Evolutionary conservation across 768 basidiomycete species (phyloP).

Genomic region (Clavaria fumosa): DNA sequence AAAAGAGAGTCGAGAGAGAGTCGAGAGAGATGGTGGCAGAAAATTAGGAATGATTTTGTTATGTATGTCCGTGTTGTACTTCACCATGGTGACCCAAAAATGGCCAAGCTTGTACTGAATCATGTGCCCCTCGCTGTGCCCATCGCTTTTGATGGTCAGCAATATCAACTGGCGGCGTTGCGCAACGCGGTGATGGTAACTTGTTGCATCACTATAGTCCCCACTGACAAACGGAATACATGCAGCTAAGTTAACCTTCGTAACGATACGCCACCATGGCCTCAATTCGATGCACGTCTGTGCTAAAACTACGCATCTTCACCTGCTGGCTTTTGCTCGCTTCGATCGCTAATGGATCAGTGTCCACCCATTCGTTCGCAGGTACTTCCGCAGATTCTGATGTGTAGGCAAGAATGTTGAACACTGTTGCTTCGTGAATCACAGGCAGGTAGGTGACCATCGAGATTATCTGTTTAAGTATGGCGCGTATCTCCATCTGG

Average conservation of each 20-base stretch:
- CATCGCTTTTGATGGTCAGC: no score
- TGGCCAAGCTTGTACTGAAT: no score
- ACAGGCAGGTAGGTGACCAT: constrained; percentile 94
- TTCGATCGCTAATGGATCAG: constrained; percentile 84
- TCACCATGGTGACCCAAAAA: no score
- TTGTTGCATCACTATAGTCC: neutral
- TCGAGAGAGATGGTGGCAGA: constrained; percentile 9
- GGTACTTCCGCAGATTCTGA: constrained; percentile 85
- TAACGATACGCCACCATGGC: constrained; percentile 97
- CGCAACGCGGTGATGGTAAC: no score
- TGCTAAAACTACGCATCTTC: constrained; percentile 91
- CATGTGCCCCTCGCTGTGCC: no score
- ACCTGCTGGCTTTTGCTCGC: constrained; percentile 87
- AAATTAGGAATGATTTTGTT: neutral
- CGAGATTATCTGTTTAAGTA: constrained; percentile 95
- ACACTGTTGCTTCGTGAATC: constrained; percentile 87
- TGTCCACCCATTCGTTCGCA: constrained; percentile 90
- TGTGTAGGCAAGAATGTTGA: constrained; percentile 96
- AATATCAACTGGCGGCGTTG: no score
- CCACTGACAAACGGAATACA: constrained; percentile 4
- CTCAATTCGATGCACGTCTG: constrained; percentile 94
- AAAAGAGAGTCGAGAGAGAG: constrained; percentile 12
- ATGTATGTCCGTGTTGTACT: no score
- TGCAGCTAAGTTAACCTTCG: constrained; percentile 38
- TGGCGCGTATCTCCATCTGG: constrained; percentile 93